Evolutionary conservation across 805 yeast species (phyloP), one percentile per base, ranked within the genome.

Genomic region (Yarrowia phangngaensis): DNA sequence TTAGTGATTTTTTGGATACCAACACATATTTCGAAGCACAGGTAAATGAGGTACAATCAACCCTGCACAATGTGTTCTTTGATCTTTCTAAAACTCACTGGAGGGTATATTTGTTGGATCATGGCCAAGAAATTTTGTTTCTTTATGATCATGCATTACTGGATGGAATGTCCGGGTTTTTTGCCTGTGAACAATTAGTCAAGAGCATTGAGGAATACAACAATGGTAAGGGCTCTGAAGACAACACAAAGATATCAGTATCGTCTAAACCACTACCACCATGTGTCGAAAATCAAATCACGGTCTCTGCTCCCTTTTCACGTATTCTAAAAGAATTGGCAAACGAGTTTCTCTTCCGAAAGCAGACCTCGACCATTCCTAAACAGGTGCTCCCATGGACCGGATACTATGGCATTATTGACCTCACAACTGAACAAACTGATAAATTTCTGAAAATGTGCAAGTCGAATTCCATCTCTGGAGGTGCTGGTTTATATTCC

Each of bases 101-200:
- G 60, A 50, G 53, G 8, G 32, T 57, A 4, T 35, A 45, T 13
- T 50, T 55, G 4, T 3, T 54, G 14, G 53, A 48, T 3, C 43
- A 38, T 7, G 28, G 46, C 11, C 24, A 28, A 4, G 38, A 28
- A 13, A 31, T 53, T 4, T 41, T 52, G 24, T 58, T 55, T 53
- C 52, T 41, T 13, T 58, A 54, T 36, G 59, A 58, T 26, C 62
- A 58, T 31, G 32, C 56, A 6, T 22, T 51, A n/a, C 55, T 45
- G 30, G 62, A 58, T 24, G 62, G 61, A 23, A 53, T 51, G 46
- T 51, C 57, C 6, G 60, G 62, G 1, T 40, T 52, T 0, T 29
- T 29, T 29, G 48, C 35, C 9, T 15, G 20, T 7, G 20, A 27
- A 11, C 48, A 41, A 17, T 7, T 41, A 15, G 48, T 23, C n/a